Evolutionary conservation across 176 grass and related monocot species (phyloP), one percentile per base, ranked within the genome.

Genomic region (Bolboschoenus planiculmis): DNA sequence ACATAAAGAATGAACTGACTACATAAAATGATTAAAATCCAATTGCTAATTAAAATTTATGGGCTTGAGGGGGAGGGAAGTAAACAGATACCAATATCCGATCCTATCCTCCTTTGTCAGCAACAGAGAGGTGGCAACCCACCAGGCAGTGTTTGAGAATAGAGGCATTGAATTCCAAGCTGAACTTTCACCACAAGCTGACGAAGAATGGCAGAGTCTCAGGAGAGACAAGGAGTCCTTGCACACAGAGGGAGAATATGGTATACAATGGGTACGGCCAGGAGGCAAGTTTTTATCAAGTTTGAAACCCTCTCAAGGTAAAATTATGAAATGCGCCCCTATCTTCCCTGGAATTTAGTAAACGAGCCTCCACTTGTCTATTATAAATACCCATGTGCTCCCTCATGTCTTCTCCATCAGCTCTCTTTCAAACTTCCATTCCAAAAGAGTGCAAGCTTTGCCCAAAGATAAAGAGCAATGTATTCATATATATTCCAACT

Each of bases 381-480:
- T 78, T 93, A 93, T 93, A 93, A 88, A 93, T 93, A 88, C 58
- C 0, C 3, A 1, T 7, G 1, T 5, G 2, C 23, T 6, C 34
- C 7, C 15, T 56, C 67, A 78, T 63, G 15, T 13, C n/a, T 55
- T 56, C 34, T 55, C 42, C 79, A 85, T 79, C 79, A n/a, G n/a
- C n/a, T 42, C 62, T 75, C 62, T 77, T 84, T 53, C 46, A 68
- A 65, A 3, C 51, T 82, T 81, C 53, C 46, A 83, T 18, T 57
- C 27, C 34, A 20, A 63, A 62, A 24, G 27, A 56, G 56, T 61
- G 64, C 47, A 20, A 34, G 16, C 26, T 56, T 24, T 53, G 36
- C 18, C 43, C 4, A 67, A 7, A 48, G 21, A 64, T 29, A 83
- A 7, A 30, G 4, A 70, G 26, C 33, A 35, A n/a, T 46, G 11